Percentiles rank a stretch among this genome's conserved stretches.
Evolutionary conservation across 805 yeast species (phyloP).

Genomic region (Wickerhamiella sergipiensis): DNA sequence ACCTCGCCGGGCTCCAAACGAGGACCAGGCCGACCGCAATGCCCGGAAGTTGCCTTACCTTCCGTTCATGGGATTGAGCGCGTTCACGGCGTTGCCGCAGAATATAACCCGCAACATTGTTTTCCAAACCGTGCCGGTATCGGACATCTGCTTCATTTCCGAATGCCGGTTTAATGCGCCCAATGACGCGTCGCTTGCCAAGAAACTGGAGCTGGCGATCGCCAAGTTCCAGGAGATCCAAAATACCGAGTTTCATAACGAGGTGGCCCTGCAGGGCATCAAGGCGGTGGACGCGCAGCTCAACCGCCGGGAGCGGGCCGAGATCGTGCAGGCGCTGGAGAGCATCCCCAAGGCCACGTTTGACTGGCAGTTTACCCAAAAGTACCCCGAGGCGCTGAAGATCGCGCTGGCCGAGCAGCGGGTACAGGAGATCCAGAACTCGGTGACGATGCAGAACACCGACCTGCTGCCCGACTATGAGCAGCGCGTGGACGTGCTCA

Average conservation of each 20-base stretch:
- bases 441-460: slow-evolving; percentile 75
- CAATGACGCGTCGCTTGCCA: neutral
- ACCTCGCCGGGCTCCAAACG: neutral
- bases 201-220: neutral
- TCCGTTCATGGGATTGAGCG: neutral
- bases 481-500: slow-evolving; percentile 67
- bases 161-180: neutral
- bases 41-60: neutral
- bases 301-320: neutral
- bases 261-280: neutral
- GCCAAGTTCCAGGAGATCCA: neutral
- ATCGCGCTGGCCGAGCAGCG: slow-evolving; percentile 2
- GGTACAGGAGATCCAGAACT: slow-evolving; percentile 18
- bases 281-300: slow-evolving; percentile 1
- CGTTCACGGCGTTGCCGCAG: neutral
- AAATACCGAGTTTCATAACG: neutral
- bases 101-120: neutral
- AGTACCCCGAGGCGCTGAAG: neutral
- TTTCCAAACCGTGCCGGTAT: neutral
- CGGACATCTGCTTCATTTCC: slow-evolving; percentile 4
- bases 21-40: neutral
- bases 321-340: neutral
- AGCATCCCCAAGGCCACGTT: neutral
- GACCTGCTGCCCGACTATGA: slow-evolving; percentile 89
- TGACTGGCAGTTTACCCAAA: neutral